Evolutionary conservation across 225 moss, liverwort and hornwort genomes (phyloP).

Genomic region (Physcomitrium patens): DNA sequence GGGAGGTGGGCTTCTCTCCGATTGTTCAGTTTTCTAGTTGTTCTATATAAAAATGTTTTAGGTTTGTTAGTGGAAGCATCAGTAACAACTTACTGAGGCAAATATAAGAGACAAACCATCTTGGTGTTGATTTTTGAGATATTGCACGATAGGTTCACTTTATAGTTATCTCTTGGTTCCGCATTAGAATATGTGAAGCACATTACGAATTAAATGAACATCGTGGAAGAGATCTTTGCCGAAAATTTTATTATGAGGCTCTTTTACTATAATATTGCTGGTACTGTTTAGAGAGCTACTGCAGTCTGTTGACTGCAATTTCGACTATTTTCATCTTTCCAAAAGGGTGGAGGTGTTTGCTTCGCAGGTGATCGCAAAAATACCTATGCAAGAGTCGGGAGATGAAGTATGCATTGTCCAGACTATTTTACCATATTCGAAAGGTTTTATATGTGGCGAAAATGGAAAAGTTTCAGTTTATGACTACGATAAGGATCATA

Average conservation of each 20-base stretch:
- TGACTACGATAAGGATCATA: conserved; percentile 47
- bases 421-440: conserved; percentile 63
- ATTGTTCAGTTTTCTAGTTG: background rate
- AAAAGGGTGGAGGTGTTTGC: background rate
- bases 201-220: background rate
- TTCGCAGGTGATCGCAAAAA: conserved; percentile 64
- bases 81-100: background rate
- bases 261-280: no score
- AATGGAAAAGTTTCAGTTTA: conserved; percentile 60
- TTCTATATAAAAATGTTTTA: background rate
- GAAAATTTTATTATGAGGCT: background rate
- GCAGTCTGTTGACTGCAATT: background rate
- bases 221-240: background rate
- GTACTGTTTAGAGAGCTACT: background rate
- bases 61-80: background rate
- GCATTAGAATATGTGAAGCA: background rate
- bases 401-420: conserved; percentile 46
- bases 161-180: background rate
- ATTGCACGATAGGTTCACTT: background rate
- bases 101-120: background rate
- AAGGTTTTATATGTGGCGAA: conserved; percentile 78
- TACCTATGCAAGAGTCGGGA: conserved; percentile 39
- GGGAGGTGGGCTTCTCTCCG: conserved; percentile 34
- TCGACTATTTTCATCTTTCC: background rate
- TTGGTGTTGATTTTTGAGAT: background rate